Conservation (phyloP, 305 asterid genomes). For the Rubia tinctorum region DNA sequence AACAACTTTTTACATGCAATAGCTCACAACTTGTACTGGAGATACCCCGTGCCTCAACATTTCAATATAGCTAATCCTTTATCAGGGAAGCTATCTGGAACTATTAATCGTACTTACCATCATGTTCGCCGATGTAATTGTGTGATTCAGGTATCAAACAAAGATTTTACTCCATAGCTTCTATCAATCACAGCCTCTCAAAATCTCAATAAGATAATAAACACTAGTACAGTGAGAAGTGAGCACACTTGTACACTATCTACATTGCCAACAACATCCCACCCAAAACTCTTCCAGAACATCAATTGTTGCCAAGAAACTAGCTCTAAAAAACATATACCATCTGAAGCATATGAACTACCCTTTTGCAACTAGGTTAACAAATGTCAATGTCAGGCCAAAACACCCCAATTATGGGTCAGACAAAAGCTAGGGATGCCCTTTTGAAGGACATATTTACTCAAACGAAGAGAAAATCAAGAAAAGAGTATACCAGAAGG, state of each 20-base stretch:
- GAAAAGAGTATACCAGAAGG: conserved; percentile 56
- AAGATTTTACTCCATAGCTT: neutral
- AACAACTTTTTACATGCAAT: neutral
- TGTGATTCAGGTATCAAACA: neutral
- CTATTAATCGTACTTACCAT: neutral
- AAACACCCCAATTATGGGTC: neutral
- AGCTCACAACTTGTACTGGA: neutral
- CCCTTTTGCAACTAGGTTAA: neutral
- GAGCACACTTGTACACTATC: neutral
- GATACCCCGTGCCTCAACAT: neutral
- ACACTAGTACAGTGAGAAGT: neutral
- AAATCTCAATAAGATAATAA: neutral
- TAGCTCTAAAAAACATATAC: neutral
- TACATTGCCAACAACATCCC: neutral
- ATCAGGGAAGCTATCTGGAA: neutral
- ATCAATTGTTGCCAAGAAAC: neutral
- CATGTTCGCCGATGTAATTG: neutral
- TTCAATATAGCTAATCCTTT: neutral
- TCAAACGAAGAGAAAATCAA: neutral
- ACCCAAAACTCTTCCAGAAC: conserved; percentile 3
- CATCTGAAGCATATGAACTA: neutral
- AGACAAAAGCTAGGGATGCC: neutral
- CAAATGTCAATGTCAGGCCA: neutral
- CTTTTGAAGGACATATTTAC: neutral
- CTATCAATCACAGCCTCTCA: neutral